phyloP scores from a whole-genome alignment of 441 rosid genomes.

The Brassica balearica region DNA sequence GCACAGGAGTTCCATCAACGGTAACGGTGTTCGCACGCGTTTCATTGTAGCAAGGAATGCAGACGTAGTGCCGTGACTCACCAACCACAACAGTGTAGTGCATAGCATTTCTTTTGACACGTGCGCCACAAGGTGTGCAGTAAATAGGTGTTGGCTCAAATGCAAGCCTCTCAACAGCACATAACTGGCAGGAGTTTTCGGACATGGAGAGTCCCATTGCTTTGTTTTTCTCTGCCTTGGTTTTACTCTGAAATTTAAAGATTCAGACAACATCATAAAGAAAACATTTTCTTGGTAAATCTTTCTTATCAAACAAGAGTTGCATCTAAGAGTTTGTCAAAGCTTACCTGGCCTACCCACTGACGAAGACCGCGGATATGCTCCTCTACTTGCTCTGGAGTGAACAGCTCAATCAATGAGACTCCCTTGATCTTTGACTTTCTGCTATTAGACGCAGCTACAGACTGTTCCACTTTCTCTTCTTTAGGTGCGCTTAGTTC shows the following conservation, averaged over 20 bases:
- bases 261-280: slow-evolving; percentile 17
- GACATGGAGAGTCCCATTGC: slow-evolving; percentile 97
- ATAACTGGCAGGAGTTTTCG: slow-evolving; percentile 97
- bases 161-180: slow-evolving; percentile 99
- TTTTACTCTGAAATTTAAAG: slow-evolving; percentile 75
- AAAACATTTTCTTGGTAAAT: slow-evolving; percentile 8
- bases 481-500: slow-evolving; percentile 58
- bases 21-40: slow-evolving; percentile 81
- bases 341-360: slow-evolving; percentile 94
- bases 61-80: slow-evolving; percentile 89
- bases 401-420: slow-evolving; percentile 91
- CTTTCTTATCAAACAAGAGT: slow-evolving; percentile 31
- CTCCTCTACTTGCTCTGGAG: slow-evolving; percentile 96
- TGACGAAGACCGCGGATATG: slow-evolving; percentile 94
- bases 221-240: slow-evolving; percentile 96
- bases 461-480: slow-evolving; percentile 61
- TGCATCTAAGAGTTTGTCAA: slow-evolving; percentile 14
- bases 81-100: slow-evolving; percentile 89
- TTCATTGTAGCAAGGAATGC: slow-evolving; percentile 97
- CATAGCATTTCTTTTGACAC: slow-evolving; percentile 96
- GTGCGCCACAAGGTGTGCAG: slow-evolving; percentile 95
- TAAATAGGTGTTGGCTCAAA: slow-evolving; percentile 99
- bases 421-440: slow-evolving; percentile 65
- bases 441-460: slow-evolving; percentile 65
- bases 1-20: slow-evolving; percentile 78